Evolutionary conservation across 2,329 filamentous ascomycete species (phyloP).

Genomic region (Chaetomium sp.): DNA sequence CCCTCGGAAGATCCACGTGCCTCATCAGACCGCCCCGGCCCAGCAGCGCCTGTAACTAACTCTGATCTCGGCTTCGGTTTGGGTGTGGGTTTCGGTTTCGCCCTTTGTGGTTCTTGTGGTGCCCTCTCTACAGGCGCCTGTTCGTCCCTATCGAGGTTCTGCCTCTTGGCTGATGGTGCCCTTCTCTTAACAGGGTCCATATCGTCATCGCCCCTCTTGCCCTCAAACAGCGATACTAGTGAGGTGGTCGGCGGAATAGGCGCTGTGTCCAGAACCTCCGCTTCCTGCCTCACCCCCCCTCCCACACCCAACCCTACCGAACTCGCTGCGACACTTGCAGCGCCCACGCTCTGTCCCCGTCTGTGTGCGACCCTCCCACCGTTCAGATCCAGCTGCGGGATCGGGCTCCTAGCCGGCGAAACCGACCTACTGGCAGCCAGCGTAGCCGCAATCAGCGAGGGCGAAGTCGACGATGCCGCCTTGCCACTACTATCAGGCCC

Average conservation of each 20-base stretch:
- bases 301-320: constrained; percentile 30
- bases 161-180: constrained; percentile 38
- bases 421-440: constrained; percentile 64
- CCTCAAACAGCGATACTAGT: constrained; percentile 70
- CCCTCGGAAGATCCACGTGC: background rate
- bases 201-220: constrained; percentile 40
- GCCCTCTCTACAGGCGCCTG: background rate
- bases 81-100: constrained; percentile 36
- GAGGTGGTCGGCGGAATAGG: constrained; percentile 64
- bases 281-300: background rate
- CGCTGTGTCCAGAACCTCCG: constrained; percentile 54
- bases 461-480: constrained; percentile 38
- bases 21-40: background rate
- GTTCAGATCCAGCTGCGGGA: constrained; percentile 25
- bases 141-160: constrained; percentile 35
- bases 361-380: constrained; percentile 1
- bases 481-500: constrained; percentile 40
- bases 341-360: constrained; percentile 24
- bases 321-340: constrained; percentile 36
- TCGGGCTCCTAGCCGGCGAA: constrained; percentile 52
- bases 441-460: constrained; percentile 63
- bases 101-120: constrained; percentile 5
- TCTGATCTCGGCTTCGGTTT: constrained; percentile 35
- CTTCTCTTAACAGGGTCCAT: constrained; percentile 43
- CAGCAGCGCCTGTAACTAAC: constrained; percentile 15